Base-by-base conservation (phyloP, 495 filamentous ascomycete species). In the Astrothelium subdiscretum region DNA sequence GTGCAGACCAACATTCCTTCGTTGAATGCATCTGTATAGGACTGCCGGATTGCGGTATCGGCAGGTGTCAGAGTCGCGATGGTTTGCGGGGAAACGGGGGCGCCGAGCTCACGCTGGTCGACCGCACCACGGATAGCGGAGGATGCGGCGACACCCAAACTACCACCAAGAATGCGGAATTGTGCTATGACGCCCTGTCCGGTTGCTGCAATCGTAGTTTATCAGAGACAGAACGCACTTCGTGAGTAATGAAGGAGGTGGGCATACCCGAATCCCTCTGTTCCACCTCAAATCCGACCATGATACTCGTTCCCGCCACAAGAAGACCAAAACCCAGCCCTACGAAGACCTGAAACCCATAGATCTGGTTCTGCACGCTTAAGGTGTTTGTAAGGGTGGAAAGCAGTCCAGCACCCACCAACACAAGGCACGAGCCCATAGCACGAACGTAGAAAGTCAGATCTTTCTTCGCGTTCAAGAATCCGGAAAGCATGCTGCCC, bases 321-420 rank as follows among this genome's bases (percentile, higher is more conserved):
- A 43, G 12, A 11, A 62, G 42, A 3, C 60, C 60, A 27, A 57
- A 52, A 11, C 60, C 60, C 3, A 62, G 51, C 13, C 60, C 60
- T 5, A 62, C 20, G 57, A 62, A 32, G 40, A 24, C n/a, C 31
- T 62, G 40, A 32, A 29, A 62, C 4, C 40, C 43, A 62, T 62
- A 54, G n/a, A 13, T 40, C 6, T 24, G 24, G 20, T 24, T 26
- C 44, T 51, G 32, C 6, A 54, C 32, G 12, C 18, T 3, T 35
- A 51, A 22, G 8, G 40, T 54, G 24, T 62, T 40, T 27, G 43
- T 15, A 6, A 52, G 29, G 5, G 60, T 62, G 11, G 60, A 26
- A 20, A 62, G 32, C 1, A 64, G 58, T 15, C 62, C 62, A n/a
- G 48, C 44, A 2, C 62, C 62, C 11, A 64, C 24, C 15, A 64